Percentiles rank a stretch among this genome's conserved stretches.
Evolutionary conservation across 1,139 yeast species (phyloP).

Genomic region (Torulaspora globosa): DNA sequence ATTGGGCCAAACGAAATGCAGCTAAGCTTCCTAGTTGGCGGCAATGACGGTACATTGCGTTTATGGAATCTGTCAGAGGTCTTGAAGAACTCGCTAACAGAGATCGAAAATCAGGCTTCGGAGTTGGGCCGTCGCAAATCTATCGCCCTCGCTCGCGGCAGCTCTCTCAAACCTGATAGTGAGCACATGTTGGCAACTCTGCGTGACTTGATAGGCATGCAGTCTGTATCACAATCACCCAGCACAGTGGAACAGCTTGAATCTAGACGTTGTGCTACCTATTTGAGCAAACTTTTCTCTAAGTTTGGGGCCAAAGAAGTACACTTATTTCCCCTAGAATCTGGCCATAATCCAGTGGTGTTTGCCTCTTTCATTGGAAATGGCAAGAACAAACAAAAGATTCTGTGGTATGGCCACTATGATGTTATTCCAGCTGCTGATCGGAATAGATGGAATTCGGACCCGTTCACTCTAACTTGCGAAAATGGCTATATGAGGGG

Average conservation of each 20-base stretch:
- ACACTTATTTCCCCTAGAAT: conserved; percentile 63
- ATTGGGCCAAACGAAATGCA: conserved; percentile 19
- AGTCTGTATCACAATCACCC: conserved; percentile 74
- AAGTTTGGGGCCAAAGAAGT: conserved; percentile 70
- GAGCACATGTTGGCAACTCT: conserved; percentile 64
- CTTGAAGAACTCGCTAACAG: conserved; percentile 2
- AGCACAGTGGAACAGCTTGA: conserved; percentile 59
- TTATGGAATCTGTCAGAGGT: conserved; percentile 47
- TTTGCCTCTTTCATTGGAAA: conserved; percentile 63
- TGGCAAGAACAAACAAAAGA: conserved; percentile 22
- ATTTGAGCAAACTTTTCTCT: conserved; percentile 56
- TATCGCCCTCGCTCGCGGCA: conserved; percentile 11
- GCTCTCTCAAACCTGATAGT: conserved; percentile 40
- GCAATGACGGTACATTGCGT: conserved; percentile 55
- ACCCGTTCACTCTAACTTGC: conserved; percentile 73
- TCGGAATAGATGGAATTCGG: conserved; percentile 62
- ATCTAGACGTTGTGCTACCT: conserved; percentile 83
- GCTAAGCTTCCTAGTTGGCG: conserved; percentile 50
- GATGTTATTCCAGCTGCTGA: conserved; percentile 79
- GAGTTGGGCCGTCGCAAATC: conserved; percentile 4
- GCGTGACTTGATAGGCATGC: conserved; percentile 57
- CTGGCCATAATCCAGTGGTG: conserved; percentile 77
- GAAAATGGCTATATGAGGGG: conserved; percentile 84
- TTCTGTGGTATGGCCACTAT: conserved; percentile 92
- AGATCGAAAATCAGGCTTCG: conserved; percentile 1